phyloP scores from a whole-genome alignment of 305 asterid genomes.

The Coffea humblotiana region DNA sequence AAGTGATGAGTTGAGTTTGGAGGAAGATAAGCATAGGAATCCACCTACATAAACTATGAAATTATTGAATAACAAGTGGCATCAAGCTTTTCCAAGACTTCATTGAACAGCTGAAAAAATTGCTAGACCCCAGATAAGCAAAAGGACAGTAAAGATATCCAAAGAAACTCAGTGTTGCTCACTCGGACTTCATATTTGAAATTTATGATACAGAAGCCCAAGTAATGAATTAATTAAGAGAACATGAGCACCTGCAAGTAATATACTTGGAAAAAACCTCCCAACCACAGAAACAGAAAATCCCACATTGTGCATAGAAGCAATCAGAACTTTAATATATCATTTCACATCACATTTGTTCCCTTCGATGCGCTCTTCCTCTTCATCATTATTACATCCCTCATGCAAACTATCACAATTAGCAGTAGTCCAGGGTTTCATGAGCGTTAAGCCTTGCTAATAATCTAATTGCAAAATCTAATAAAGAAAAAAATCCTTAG shows the following conservation, averaged over 20 bases:
- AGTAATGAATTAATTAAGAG: neutral
- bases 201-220: neutral
- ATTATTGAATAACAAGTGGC: neutral
- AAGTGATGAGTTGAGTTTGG: conserved; percentile 66
- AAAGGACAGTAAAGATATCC: neutral
- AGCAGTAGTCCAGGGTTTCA: neutral
- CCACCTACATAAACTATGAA: conserved; percentile 56
- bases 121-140: neutral
- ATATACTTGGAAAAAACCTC: neutral
- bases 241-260: neutral
- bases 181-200: neutral
- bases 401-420: neutral
- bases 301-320: neutral
- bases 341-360: neutral
- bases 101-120: conserved; percentile 1
- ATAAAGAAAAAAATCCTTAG: neutral
- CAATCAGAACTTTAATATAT: neutral
- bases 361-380: neutral
- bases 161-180: neutral
- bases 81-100: neutral
- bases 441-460: neutral
- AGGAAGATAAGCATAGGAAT: conserved; percentile 89
- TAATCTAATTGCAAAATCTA: neutral
- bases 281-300: neutral
- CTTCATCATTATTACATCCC: neutral